phyloP scores from a whole-genome alignment of 129 eudicot species.

The Heracleum sosnowskyi region DNA sequence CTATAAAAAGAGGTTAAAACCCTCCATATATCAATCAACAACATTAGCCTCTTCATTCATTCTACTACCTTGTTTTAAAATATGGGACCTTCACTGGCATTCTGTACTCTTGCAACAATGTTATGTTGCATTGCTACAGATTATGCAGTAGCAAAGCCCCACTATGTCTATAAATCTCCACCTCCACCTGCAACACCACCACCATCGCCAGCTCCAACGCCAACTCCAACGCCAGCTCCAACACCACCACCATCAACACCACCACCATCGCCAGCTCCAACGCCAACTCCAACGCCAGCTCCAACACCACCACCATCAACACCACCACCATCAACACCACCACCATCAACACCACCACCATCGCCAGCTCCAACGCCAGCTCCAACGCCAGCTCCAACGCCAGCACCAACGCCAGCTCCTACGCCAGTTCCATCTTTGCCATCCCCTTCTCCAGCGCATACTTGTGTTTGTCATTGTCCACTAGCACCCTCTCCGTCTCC shows the following conservation, averaged over 20 bases:
- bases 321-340: background rate
- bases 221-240: no score
- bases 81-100: background rate
- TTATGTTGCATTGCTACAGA: background rate
- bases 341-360: background rate
- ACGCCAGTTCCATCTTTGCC: background rate
- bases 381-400: background rate
- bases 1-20: background rate
- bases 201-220: no score
- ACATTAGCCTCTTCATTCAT: background rate
- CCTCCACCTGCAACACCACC: background rate
- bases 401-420: background rate
- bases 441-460: background rate
- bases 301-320: background rate
- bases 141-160: background rate
- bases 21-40: background rate
- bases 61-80: background rate
- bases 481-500: background rate
- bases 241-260: background rate
- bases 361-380: background rate
- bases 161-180: background rate
- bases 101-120: background rate
- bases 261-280: background rate
- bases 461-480: conserved; percentile 6
- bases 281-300: no score